Base-by-base conservation (phyloP, 2,329 filamentous ascomycete genomes). In the Ambrosiella beaveri region DNA sequence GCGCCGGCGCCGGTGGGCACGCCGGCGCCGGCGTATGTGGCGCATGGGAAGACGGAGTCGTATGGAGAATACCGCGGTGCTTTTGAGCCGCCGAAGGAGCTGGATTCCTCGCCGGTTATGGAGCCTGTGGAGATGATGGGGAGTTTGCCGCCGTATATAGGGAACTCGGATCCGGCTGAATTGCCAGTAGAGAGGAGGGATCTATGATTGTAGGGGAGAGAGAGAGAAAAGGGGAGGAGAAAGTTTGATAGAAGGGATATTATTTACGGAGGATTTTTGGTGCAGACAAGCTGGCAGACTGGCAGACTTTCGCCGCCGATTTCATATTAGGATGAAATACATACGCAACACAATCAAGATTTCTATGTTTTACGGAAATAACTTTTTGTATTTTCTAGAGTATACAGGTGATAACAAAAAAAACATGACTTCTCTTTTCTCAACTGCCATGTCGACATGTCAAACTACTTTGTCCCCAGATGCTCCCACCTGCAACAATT, bases 291-390 rank as follows among this genome's bases (percentile, higher is more conserved):
- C 12, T 45, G 41, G 13, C 7, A 6, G 13, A 5, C 13, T 7
- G 44, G 7, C 19, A 5, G 7, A 2, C 19, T 13, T 13, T n/a
- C 6, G 44, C 40, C 40, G 19, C n/a, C n/a, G 7, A 17, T 13
- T 17, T 47, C 11, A 47, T 27, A n/a, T 47, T 19, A 57, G 39
- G 56, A 57, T 36, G 17, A 44, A 57, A 52, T 54, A 45, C 39
- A 41, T 52, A 55, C 54, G 54, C 39, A 58, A 54, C 51, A 19
- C 4, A 9, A 51, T 19, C 13, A 40, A n/a, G 44, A 35, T 35
- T 37, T 19, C 27, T 15, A 35, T 27, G 38, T 79, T 27, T 79
- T 57, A 15, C 47, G 47, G 47, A 51, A 51, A 35, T 11, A 51
- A 47, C 19, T 36, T 40, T 51, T 50, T 57, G 3, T 41, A 36